Evolutionary conservation across 2,329 filamentous ascomycete species (phyloP).

Genomic region (Verticillium zaregamsianum): DNA sequence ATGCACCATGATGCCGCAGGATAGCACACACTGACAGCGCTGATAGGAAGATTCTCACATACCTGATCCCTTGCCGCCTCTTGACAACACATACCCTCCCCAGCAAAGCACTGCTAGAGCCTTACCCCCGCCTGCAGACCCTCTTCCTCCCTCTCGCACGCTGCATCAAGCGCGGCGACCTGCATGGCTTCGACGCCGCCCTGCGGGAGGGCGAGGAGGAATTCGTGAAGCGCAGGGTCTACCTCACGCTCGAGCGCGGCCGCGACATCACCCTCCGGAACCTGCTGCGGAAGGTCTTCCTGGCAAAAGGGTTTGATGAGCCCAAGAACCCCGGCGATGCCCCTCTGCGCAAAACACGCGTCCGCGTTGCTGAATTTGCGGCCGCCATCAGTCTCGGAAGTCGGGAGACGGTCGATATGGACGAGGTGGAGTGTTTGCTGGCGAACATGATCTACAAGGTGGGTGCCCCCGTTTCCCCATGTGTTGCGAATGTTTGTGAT

Average conservation of each 20-base stretch:
- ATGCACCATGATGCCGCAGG: slow-evolving; percentile 6
- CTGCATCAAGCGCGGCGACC: slow-evolving; percentile 78
- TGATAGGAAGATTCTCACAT: slow-evolving; percentile 79
- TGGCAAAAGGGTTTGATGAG: slow-evolving; percentile 78
- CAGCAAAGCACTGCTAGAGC: slow-evolving; percentile 63
- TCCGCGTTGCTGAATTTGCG: slow-evolving; percentile 79
- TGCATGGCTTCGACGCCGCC: slow-evolving; percentile 79
- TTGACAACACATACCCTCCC: slow-evolving; percentile 85
- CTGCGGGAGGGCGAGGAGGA: slow-evolving; percentile 81
- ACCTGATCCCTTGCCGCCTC: slow-evolving; percentile 89
- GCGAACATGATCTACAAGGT: slow-evolving; percentile 99
- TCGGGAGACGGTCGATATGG: slow-evolving; percentile 66
- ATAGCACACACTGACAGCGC: neutral
- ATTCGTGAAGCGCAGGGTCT: slow-evolving; percentile 89
- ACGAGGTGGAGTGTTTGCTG: slow-evolving; percentile 92
- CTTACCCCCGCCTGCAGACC: slow-evolving; percentile 70
- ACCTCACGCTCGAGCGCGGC: slow-evolving; percentile 87
- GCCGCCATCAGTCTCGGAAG: slow-evolving; percentile 76
- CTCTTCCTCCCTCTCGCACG: slow-evolving; percentile 74
- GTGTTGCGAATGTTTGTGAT: neutral
- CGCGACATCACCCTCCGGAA: slow-evolving; percentile 91
- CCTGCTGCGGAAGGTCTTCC: slow-evolving; percentile 84
- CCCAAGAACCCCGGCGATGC: slow-evolving; percentile 62
- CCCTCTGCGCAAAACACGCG: slow-evolving; percentile 66
- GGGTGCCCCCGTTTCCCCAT: slow-evolving; percentile 16